Conservation (phyloP, 2,329 filamentous ascomycete species). For the Myriangium duriaei region DNA sequence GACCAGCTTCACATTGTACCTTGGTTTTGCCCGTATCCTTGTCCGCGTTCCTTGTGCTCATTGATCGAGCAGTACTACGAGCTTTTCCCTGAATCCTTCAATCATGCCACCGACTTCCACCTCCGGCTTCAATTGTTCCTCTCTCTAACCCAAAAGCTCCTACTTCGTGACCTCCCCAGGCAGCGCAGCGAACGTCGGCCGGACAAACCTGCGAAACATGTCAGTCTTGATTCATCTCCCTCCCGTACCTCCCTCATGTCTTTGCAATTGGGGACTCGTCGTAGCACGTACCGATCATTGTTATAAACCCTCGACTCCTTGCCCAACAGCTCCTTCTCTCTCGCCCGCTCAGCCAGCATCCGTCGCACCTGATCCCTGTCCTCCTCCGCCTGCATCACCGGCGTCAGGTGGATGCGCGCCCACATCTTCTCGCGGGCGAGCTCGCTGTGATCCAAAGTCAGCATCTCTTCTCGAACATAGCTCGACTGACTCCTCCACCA, state of each 20-base stretch:
- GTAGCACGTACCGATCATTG: slow-evolving; percentile 59
- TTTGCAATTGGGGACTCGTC: background rate
- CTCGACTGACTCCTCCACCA: background rate
- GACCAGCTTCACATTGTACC: too few species aligned
- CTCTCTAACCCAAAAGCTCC: too few species aligned
- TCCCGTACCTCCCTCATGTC: background rate
- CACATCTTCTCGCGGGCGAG: slow-evolving; percentile 96
- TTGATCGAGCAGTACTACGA: too few species aligned
- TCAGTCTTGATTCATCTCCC: slow-evolving; percentile 10
- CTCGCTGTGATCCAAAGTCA: slow-evolving; percentile 48
- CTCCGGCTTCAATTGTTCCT: too few species aligned
- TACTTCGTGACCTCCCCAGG: slow-evolving; percentile 50
- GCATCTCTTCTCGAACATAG: background rate
- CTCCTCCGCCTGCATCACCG: slow-evolving; percentile 87
- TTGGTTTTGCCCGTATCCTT: too few species aligned
- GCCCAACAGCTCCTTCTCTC: slow-evolving; percentile 84
- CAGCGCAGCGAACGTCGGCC: slow-evolving; percentile 65
- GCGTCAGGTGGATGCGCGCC: slow-evolving; percentile 88
- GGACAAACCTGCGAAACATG: slow-evolving; percentile 66
- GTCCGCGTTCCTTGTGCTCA: too few species aligned
- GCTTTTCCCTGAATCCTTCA: too few species aligned
- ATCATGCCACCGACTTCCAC: too few species aligned
- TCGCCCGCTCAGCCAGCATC: slow-evolving; percentile 70
- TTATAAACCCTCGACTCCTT: slow-evolving; percentile 77
- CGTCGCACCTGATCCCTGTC: slow-evolving; percentile 88